phyloP scores from a whole-genome alignment of 176 grass and related monocot genomes.

The Zea mays region DNA sequence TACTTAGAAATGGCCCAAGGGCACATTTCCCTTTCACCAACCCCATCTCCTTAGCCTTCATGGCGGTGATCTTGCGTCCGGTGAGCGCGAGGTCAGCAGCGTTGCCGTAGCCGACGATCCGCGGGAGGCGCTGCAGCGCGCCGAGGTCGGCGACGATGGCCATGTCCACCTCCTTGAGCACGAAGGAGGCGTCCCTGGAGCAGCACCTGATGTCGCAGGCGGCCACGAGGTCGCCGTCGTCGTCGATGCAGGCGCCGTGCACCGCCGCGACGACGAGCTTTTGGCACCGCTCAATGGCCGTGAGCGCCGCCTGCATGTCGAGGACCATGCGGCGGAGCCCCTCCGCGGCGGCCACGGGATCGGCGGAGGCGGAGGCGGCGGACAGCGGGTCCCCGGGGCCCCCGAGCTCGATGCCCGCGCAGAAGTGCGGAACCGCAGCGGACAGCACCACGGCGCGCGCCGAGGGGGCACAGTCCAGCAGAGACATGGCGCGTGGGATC shows the following conservation, averaged over 20 bases:
- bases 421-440: constrained; percentile 68
- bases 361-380: constrained; percentile 3
- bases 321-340: constrained; percentile 58
- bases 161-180: constrained; percentile 90
- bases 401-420: constrained; percentile 69
- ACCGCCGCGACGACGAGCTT: constrained; percentile 75
- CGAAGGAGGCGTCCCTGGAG: constrained; percentile 67
- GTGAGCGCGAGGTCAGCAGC: constrained; percentile 70
- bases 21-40: too few species aligned
- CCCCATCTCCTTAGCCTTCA: constrained; percentile 83
- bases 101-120: constrained; percentile 69
- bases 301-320: constrained; percentile 56
- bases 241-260: constrained; percentile 78
- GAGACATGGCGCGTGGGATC: constrained; percentile 71
- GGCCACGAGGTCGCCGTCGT: constrained; percentile 56
- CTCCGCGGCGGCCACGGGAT: constrained; percentile 47
- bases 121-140: constrained; percentile 64
- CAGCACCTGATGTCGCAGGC: constrained; percentile 77
- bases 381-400: constrained; percentile 42
- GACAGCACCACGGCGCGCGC: constrained; percentile 64
- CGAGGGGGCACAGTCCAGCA: constrained; percentile 70
- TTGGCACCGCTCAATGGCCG: constrained; percentile 64
- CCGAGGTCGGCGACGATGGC: constrained; percentile 82
- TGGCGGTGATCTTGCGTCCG: constrained; percentile 55
- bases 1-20: too few species aligned